Base-by-base conservation (phyloP, 2,329 filamentous ascomycete genomes). In the Akanthomyces dipterigenus region DNA sequence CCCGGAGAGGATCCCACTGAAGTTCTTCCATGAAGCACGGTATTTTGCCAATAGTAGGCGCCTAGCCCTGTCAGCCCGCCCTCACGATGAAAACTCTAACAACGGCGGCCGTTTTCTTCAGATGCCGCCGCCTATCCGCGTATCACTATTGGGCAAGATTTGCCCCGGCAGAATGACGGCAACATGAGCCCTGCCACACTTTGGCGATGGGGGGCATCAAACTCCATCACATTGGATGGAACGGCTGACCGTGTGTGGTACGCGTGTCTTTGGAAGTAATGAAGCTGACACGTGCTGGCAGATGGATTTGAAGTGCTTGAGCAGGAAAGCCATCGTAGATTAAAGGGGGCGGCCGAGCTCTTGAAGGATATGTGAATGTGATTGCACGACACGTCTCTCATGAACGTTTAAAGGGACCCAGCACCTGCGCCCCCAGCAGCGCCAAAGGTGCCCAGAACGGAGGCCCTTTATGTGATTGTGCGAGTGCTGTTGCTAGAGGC, bases 211-310 rank as follows among this genome's bases (percentile, higher is more conserved):
- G 65, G 66, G 0, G 66, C 64, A 18, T 64, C 65, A 7, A 42
- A 65, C 46, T 64, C 61, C n/a, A 61, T 66, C 26, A 65, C 64
- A 11, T 63, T 67, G 53, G 64, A 67, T 54, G 64, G 62, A 2
- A 66, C 66, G 26, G 6, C 58, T 11, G 62, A 66, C 22, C 7
- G 64, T 64, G 38, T n/a, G n/a, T n/a, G 60, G 65, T 65, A 51
- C 11, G 20, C 11, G 3, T 31, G 5, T 11, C 6, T 24, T 46
- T 16, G 3, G 1, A n/a, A n/a, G n/a, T n/a, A n/a, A n/a, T n/a
- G 4, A 26, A 14, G 40, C 40, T 43, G 8, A 43, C 40, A 26
- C n/a, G n/a, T 48, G 26, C 20, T 48, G 45, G 20, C 9, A 48
- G 45, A 48, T 48, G 45, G 26, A 18, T 28, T 48, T 48, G 45